Evolutionary conservation across 2,329 filamentous ascomycete species (phyloP), one percentile per base, ranked within the genome.

Genomic region (Apiospora phragmitis): DNA sequence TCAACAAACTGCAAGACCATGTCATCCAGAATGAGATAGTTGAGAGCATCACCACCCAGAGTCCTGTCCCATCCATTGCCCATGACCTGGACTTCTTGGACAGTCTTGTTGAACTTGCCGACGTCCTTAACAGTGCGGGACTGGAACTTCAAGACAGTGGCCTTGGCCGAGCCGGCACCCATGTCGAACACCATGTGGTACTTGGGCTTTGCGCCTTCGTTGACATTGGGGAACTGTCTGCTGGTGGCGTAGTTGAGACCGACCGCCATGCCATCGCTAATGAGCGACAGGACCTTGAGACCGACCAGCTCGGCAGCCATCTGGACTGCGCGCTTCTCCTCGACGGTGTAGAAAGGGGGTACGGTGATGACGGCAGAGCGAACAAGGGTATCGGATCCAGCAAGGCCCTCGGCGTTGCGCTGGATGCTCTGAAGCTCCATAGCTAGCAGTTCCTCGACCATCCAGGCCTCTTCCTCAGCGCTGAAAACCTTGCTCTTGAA

Each of bases 181-280:
- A 99, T 98, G 80, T 99, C 96, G 79, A 96, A 99, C 41, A 99
- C 90, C 80, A 99, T 84, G 83, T 99, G 94, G 76, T 95, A 90
- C 82, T 99, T 96, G 0, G 96, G 92, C 84, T 94, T 94, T 74
- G 89, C 92, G 69, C 94, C 94, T 69, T 96, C 91, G 70, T 90
- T 93, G 72, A 96, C 86, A 76, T 90, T 94, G 47, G 95, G 94
- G 82, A 98, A 99, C 21, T 93, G 94, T 77, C 96, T 90, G 77
- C 90, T 93, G 38, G 94, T 98, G 59, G 96, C 96, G 81, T 98
- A 99, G 83, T 99, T 97, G 75, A 99, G 84, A 35, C 94, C 96
- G 71, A 99, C 95, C 42, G 96, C 94, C 72, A 98, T 83, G 21
- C 95, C 95, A 79, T 99, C 96, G 74, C 92, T 96, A 74, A 99